Evolutionary conservation across 352 stramenopile genomes (phyloP).

Genomic region (Plasmopara muralis): DNA sequence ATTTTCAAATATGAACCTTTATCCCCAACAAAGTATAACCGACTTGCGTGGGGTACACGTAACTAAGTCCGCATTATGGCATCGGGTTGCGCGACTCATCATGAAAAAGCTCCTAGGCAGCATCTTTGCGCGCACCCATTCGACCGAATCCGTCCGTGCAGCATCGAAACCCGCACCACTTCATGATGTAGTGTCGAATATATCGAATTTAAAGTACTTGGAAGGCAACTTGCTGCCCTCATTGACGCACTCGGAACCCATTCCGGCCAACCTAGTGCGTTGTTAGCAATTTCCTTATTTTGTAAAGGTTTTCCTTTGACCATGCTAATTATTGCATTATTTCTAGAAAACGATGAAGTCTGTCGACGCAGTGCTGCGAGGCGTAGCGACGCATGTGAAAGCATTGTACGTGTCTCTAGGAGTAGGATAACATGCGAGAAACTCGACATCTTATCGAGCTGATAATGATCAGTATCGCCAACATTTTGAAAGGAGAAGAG

Average conservation of each 20-base stretch:
- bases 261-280: constrained; percentile 12
- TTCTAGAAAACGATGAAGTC: constrained; percentile 46
- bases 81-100: background rate
- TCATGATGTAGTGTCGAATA: background rate
- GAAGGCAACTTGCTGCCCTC: constrained; percentile 15
- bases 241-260: background rate
- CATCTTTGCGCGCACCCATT: constrained; percentile 43
- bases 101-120: constrained; percentile 73
- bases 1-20: background rate
- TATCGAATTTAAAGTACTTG: constrained; percentile 7
- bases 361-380: constrained; percentile 46
- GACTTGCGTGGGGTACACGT: background rate
- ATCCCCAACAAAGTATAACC: background rate
- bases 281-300: background rate
- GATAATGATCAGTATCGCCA: constrained; percentile 32
- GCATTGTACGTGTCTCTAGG: constrained; percentile 32
- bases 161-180: background rate
- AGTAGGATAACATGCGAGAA: background rate
- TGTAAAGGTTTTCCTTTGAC: background rate
- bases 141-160: constrained; percentile 6
- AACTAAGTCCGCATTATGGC: constrained; percentile 7
- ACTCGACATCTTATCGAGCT: background rate
- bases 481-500: constrained; percentile 32
- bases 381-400: constrained; percentile 43
- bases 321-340: too few species aligned